Evolutionary conservation across 495 filamentous ascomycete species (phyloP), one percentile per base, ranked within the genome.

Genomic region (Darksidea phi): DNA sequence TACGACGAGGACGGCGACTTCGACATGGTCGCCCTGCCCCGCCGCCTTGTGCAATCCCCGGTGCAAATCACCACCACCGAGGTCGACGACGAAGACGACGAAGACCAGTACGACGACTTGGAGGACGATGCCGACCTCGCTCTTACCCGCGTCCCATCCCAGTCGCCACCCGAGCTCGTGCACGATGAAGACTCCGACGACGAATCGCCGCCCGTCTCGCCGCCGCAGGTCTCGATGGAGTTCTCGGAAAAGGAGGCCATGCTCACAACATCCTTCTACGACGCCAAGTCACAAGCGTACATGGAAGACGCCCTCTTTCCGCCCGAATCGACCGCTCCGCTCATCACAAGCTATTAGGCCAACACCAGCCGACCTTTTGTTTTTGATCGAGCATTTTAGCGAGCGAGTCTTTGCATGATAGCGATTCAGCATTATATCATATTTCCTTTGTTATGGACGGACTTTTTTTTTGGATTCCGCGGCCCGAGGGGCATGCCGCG

Each of bases 141-240:
- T 41, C 81, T 96, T 51, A 87, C 84, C 45, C 85, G 88, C 50
- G 54, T 66, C 5, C 85, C 88, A 61, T 82, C 84, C 71, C 80
- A 85, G 68, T 82, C 84, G 51, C 86, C 89, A 64, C 90, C 91
- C 36, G 91, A 92, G 75, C 84, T 96, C 64, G 79, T 88, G 28
- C 79, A 82, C 69, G 82, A 88, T 67, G 84, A 86, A 63, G 86
- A 88, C 64, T 89, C 87, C 0, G 86, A 89, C 47, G 86, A 88
- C 59, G 86, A 88, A 54, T 79, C 84, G 34, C 88, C 89, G 80
- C 91, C 92, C 32, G 85, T 88, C n/a, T 95, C 93, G 54, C 92
- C 93, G 48, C 87, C 87, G 54, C 75, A 81, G 66, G 73, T 76
- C 4, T 79, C 83, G 1, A 73, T 86, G 57, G 76, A 84, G 37